phyloP scores from a whole-genome alignment of 805 yeast species.

The Nematodospora valgi region DNA sequence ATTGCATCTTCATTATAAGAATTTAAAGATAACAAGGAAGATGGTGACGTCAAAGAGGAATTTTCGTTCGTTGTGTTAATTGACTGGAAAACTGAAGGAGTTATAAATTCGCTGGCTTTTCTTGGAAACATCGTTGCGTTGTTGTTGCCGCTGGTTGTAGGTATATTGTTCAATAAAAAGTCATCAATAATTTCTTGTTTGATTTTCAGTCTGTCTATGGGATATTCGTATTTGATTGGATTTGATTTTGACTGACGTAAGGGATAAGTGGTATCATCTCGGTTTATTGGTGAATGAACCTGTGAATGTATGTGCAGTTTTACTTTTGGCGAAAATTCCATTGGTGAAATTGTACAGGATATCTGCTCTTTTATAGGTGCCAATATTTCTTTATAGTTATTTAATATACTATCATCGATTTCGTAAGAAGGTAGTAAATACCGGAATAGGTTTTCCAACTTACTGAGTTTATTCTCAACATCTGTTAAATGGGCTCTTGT shows the following conservation, averaged over 20 bases:
- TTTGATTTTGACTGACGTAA: slow-evolving; percentile 11
- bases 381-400: slow-evolving; percentile 14
- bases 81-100: slow-evolving; percentile 11
- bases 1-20: slow-evolving; percentile 22
- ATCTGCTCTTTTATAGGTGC: slow-evolving; percentile 8
- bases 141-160: slow-evolving; percentile 13
- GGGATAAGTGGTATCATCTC: slow-evolving; percentile 8
- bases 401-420: slow-evolving; percentile 16
- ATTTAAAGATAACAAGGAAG: slow-evolving; percentile 32
- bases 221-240: slow-evolving; percentile 4
- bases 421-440: slow-evolving; percentile 28
- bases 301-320: slow-evolving; percentile 3
- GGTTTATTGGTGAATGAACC: background rate
- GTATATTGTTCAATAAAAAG: slow-evolving; percentile 35
- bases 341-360: background rate
- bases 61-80: slow-evolving; percentile 2
- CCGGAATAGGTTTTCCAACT: slow-evolving; percentile 27
- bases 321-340: background rate
- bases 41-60: slow-evolving; percentile 30
- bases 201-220: slow-evolving; percentile 15
- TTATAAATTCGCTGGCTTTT: slow-evolving; percentile 9
- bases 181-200: slow-evolving; percentile 41
- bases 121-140: background rate
- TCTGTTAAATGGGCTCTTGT: slow-evolving; percentile 78
- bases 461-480: slow-evolving; percentile 52